These are phyloP conservation scores for Dioscorea dumetorum DNA, from an alignment of 106 monocot genomes.

Conservation along the genomic window DNA sequence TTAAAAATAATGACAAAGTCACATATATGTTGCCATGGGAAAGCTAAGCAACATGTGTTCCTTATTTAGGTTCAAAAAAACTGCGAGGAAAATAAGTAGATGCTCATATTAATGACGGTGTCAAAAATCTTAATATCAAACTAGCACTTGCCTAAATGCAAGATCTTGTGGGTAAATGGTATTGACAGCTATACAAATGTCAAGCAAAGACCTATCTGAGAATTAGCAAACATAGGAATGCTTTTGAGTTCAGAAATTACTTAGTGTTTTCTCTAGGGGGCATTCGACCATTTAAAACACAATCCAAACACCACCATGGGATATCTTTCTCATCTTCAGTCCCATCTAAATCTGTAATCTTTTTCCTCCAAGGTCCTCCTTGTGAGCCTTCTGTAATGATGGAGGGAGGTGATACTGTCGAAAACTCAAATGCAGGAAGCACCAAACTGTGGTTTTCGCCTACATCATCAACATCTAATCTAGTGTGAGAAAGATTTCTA, in stretches of 20 bases:
- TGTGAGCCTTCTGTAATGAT: slow-evolving; percentile 88
- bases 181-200: too few relatives aligned
- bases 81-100: too few relatives aligned
- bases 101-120: too few relatives aligned
- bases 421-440: slow-evolving; percentile 74
- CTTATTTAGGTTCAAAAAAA: too few relatives aligned
- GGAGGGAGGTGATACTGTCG: slow-evolving; percentile 70
- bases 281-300: slow-evolving; percentile 62
- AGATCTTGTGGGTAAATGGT: too few relatives aligned
- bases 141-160: too few relatives aligned
- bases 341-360: slow-evolving; percentile 75
- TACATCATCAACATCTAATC: slow-evolving; percentile 57
- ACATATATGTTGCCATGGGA: too few relatives aligned
- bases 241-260: slow-evolving; percentile 27
- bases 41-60: too few relatives aligned
- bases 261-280: slow-evolving; percentile 82
- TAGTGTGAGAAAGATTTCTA: slow-evolving; percentile 50
- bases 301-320: slow-evolving; percentile 93
- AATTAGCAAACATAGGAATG: too few relatives aligned
- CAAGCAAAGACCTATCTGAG: too few relatives aligned
- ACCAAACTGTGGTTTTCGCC: slow-evolving; percentile 39
- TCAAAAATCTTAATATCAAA: too few relatives aligned
- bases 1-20: too few relatives aligned
- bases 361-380: slow-evolving; percentile 88
- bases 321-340: slow-evolving; percentile 89